Evolutionary conservation across 2,329 filamentous ascomycete species (phyloP).

Genomic region (Meredithiella fracta): DNA sequence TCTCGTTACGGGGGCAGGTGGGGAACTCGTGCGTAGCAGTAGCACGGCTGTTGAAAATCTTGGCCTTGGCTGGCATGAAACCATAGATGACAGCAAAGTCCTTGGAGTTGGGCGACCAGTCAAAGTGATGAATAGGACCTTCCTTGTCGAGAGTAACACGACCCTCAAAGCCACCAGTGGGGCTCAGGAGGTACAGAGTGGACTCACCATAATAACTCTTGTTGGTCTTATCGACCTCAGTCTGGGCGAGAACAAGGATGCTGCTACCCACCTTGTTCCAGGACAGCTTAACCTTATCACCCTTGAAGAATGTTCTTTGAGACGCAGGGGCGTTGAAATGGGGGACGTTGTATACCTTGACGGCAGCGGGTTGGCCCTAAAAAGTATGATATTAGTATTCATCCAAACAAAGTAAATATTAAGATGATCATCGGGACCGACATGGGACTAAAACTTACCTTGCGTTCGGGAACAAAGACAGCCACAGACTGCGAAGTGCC

Average conservation of each 20-base stretch:
- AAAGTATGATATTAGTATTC: constrained; percentile 14
- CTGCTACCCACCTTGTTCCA: constrained; percentile 91
- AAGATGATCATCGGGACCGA: not conserved
- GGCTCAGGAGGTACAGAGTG: constrained; percentile 84
- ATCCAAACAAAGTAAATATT: not conserved
- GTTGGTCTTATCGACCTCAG: constrained; percentile 92
- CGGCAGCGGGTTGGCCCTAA: constrained; percentile 82
- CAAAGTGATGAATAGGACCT: constrained; percentile 91
- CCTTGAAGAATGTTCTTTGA: constrained; percentile 98
- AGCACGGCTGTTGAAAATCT: constrained; percentile 86
- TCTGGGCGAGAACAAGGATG: constrained; percentile 87
- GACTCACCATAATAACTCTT: constrained; percentile 99
- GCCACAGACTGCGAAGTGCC: constrained; percentile 84
- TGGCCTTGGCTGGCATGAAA: constrained; percentile 98
- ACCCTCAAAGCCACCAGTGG: constrained; percentile 82
- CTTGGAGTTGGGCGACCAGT: constrained; percentile 96
- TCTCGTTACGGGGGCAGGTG: constrained; percentile 80
- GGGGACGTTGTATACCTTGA: constrained; percentile 89
- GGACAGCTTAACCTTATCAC: constrained; percentile 95
- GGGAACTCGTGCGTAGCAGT: constrained; percentile 72
- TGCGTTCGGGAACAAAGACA: constrained; percentile 87
- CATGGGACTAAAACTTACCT: constrained; percentile 38
- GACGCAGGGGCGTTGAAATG: constrained; percentile 70
- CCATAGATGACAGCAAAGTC: constrained; percentile 97
- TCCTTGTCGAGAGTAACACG: constrained; percentile 89